A percentile compares a stretch with the other conserved stretches of the same genome.
Evolutionary conservation across 1,284 basidiomycete genomes (phyloP).

Genomic region (Ceraceosorus guamensis): DNA sequence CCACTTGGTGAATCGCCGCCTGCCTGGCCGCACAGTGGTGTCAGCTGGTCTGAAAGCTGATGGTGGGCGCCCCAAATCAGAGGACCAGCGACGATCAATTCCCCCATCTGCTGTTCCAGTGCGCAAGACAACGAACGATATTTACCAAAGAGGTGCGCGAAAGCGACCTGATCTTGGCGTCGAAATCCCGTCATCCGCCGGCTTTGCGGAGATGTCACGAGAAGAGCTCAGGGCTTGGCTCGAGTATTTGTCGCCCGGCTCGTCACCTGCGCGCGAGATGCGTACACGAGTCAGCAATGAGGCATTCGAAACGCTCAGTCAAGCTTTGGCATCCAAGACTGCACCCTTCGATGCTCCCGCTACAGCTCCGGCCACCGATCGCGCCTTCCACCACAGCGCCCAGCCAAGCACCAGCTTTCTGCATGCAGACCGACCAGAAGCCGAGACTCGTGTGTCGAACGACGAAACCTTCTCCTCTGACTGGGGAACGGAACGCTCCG

Average conservation of each 20-base stretch:
- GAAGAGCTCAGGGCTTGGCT: not conserved
- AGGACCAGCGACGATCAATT: too few relatives aligned
- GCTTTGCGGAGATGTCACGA: not conserved
- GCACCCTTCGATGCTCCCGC: not conserved
- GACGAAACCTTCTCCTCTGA: slow-evolving; percentile 1
- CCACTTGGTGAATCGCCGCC: too few relatives aligned
- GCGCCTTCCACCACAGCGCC: not conserved
- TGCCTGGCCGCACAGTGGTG: not conserved
- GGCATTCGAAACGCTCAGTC: not conserved
- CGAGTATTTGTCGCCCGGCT: not conserved
- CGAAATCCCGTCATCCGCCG: not conserved
- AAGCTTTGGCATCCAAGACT: not conserved
- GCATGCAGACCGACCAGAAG: too few relatives aligned
- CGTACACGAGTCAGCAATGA: not conserved
- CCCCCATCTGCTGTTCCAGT: not conserved
- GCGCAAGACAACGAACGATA: not conserved
- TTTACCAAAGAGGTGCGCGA: not conserved
- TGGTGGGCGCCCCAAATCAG: too few relatives aligned
- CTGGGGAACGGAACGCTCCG: slow-evolving; percentile 5
- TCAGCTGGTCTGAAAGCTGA: not conserved
- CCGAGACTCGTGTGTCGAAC: not conserved
- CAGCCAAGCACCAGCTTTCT: not conserved
- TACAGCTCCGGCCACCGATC: not conserved
- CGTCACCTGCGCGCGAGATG: too few relatives aligned
- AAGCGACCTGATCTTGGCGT: too few relatives aligned